Evolutionary conservation across 2,329 filamentous ascomycete species (phyloP).

Genomic region (Paecilomyces variotii): DNA sequence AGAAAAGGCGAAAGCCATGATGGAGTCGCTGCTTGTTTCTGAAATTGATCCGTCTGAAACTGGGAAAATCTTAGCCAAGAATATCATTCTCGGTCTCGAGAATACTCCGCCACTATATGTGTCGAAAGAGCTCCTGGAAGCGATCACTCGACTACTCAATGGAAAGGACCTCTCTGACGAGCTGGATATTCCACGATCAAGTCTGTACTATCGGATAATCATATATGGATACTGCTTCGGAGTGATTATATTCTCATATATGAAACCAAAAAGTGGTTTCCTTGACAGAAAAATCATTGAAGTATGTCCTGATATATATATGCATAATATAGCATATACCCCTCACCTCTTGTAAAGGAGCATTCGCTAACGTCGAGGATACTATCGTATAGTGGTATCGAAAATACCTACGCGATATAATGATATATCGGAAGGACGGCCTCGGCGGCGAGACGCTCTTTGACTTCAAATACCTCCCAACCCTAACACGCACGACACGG

Average conservation of each 20-base stretch:
- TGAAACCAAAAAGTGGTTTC: not conserved
- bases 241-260: not conserved
- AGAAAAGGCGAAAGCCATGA: conserved; percentile 49
- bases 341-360: too few relatives aligned
- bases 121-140: conserved; percentile 59
- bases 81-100: conserved; percentile 64
- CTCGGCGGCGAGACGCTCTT: too few relatives aligned
- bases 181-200: conserved; percentile 51
- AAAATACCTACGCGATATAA: too few relatives aligned
- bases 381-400: too few relatives aligned
- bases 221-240: conserved; percentile 53
- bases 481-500: too few relatives aligned
- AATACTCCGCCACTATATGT: conserved; percentile 58
- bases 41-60: conserved; percentile 60
- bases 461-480: too few relatives aligned
- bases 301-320: not conserved
- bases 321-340: too few relatives aligned
- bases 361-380: too few relatives aligned
- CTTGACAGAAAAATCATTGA: not conserved
- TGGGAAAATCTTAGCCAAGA: conserved; percentile 60
- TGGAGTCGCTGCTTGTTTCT: conserved; percentile 59
- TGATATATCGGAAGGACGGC: too few relatives aligned
- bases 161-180: conserved; percentile 54
- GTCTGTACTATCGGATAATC: conserved; percentile 50
- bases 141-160: conserved; percentile 62